Evolutionary conservation across 2,329 filamentous ascomycete genomes (phyloP).

Genomic region (Samsoniella hepiali): DNA sequence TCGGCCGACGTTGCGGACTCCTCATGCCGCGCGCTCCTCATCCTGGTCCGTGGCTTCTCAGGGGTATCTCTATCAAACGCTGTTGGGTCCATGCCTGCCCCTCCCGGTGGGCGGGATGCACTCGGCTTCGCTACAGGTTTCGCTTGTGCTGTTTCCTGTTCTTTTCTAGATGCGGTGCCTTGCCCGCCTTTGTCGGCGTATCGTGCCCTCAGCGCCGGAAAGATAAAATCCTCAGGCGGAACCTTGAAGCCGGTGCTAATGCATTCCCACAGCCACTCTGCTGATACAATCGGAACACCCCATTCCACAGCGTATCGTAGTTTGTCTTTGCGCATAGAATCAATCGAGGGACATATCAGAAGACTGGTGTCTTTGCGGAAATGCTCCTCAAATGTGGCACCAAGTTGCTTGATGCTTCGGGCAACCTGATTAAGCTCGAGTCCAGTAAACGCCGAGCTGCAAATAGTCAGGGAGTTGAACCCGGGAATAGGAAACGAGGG

Average conservation of each 20-base stretch:
- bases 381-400: slow-evolving; percentile 76
- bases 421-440: slow-evolving; percentile 84
- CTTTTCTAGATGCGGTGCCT: slow-evolving; percentile 21
- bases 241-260: slow-evolving; percentile 55
- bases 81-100: slow-evolving; percentile 37
- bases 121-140: slow-evolving; percentile 15
- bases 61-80: slow-evolving; percentile 37
- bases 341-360: slow-evolving; percentile 65
- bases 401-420: slow-evolving; percentile 71
- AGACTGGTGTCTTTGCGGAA: slow-evolving; percentile 71
- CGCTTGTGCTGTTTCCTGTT: slow-evolving; percentile 8
- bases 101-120: slow-evolving; percentile 22
- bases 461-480: slow-evolving; percentile 69
- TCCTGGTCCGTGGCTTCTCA: slow-evolving; percentile 19
- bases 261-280: slow-evolving; percentile 82
- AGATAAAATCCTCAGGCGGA: slow-evolving; percentile 46
- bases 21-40: slow-evolving; percentile 20
- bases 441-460: slow-evolving; percentile 77
- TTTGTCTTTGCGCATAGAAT: slow-evolving; percentile 67
- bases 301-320: slow-evolving; percentile 71
- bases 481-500: slow-evolving; percentile 64
- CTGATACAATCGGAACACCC: slow-evolving; percentile 75
- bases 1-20: slow-evolving; percentile 34
- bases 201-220: slow-evolving; percentile 42
- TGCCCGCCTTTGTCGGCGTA: slow-evolving; percentile 21